Base-by-base conservation (phyloP, 495 filamentous ascomycete genomes). In the Parathielavia appendiculata region DNA sequence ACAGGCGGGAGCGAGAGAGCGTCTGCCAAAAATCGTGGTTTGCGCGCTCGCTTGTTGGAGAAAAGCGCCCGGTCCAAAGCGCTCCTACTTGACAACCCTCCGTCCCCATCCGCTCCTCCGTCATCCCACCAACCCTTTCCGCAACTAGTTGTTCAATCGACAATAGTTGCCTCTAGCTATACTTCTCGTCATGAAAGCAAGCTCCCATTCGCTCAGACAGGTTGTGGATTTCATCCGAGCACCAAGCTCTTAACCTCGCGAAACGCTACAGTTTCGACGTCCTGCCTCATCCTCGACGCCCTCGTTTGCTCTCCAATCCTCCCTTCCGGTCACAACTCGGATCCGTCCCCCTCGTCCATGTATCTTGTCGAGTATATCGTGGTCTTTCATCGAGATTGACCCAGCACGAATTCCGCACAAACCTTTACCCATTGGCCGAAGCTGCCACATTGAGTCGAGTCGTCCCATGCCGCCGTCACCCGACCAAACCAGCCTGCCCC, bases 11-110 rank as follows among this genome's bases (percentile, higher is more conserved):
- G 39, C 49, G 56, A 40, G 63, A 53, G 52, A 50, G 34, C 62
- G 62, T 53, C 54, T 57, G 65, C 65, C 67, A 67, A 69, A 69
- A 69, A 67, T 65, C 65, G 60, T 57, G 61, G 61, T 50, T 61
- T 64, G 54, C 51, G 56, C 56, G 60, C 53, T 57, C 20, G 54
- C 61, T 60, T 38, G 61, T 60, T 38, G 61, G 61, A 62, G 60
- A 65, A 63, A 59, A 35, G 56, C 40, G 44, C 51, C 52, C 44
- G 52, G 2, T 57, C 54, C 54, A 51, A 48, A 60, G 62, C 62
- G 66, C 62, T 66, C 56, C 60, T 58, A 41, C 51, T 47, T 52
- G 40, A 40, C 44, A 57, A 46, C 60, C 40, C 58, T 43, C 54
- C 57, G 36, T 35, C 17, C 20, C 48, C 26, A 16, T 44, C 54